These are phyloP conservation scores for Verbascum thapsus DNA, from an alignment of 257 asterid species.

Conservation along the genomic window DNA sequence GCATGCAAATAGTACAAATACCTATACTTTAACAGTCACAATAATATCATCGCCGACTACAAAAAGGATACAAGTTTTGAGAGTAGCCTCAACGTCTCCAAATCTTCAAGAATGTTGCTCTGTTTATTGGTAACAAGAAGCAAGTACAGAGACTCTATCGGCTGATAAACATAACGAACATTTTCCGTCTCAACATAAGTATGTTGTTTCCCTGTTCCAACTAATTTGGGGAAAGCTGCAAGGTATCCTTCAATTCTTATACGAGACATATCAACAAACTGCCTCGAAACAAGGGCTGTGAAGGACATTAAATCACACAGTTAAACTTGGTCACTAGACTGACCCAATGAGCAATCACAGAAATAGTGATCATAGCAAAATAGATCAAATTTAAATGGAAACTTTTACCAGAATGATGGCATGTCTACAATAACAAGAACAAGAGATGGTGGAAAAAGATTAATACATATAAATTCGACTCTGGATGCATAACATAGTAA, in stretches of 20 bases:
- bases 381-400: neutral
- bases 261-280: slow-evolving; percentile 94
- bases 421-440: neutral
- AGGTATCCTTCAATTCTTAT: slow-evolving; percentile 94
- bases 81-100: slow-evolving; percentile 88
- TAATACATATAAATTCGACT: slow-evolving; percentile 1
- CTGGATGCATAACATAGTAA: neutral
- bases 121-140: slow-evolving; percentile 92
- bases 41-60: slow-evolving; percentile 12
- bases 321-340: slow-evolving; percentile 26
- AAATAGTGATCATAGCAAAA: slow-evolving; percentile 1
- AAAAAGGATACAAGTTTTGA: slow-evolving; percentile 87
- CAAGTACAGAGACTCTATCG: slow-evolving; percentile 82
- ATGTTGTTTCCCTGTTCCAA: slow-evolving; percentile 90
- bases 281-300: slow-evolving; percentile 94
- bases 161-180: slow-evolving; percentile 95
- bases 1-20: slow-evolving; percentile 10
- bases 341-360: neutral
- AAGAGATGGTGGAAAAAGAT: neutral
- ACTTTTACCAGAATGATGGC: neutral
- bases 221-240: slow-evolving; percentile 94
- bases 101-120: slow-evolving; percentile 93
- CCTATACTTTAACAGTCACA: neutral
- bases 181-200: slow-evolving; percentile 91
- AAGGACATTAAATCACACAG: slow-evolving; percentile 33